These are phyloP conservation scores for Triticum dicoccoides DNA, from an alignment of 176 grass and related monocot species.

Conservation along the genomic window DNA sequence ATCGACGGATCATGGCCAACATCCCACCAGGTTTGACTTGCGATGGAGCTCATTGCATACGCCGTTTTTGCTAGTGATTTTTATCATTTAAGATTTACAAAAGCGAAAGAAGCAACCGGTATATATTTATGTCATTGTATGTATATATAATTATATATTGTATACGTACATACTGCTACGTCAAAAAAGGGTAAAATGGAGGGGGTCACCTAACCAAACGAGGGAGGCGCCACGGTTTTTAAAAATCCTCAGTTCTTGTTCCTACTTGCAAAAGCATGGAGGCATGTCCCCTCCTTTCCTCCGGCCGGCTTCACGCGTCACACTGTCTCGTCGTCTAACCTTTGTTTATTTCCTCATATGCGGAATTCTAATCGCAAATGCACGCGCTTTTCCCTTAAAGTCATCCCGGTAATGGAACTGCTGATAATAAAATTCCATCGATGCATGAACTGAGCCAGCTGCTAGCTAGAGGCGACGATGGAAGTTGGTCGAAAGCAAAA, in stretches of 20 bases:
- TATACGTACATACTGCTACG: not conserved
- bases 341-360: not conserved
- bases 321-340: conserved; percentile 9
- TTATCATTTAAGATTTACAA: not conserved
- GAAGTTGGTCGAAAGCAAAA: not conserved
- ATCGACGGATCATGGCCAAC: not conserved
- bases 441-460: not conserved
- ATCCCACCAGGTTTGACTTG: conserved; percentile 38
- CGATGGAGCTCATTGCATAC: conserved; percentile 1
- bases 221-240: conserved; percentile 18
- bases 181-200: conserved; percentile 30
- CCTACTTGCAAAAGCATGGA: conserved; percentile 54
- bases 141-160: no score
- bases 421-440: not conserved
- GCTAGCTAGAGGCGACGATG: no score
- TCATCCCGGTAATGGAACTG: not conserved
- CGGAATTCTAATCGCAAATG: not conserved
- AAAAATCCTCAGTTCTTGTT: conserved; percentile 24
- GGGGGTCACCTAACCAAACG: conserved; percentile 36
- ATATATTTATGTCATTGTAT: no score
- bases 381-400: not conserved
- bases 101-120: not conserved
- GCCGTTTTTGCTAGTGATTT: not conserved
- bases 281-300: conserved; percentile 50
- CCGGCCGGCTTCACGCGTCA: conserved; percentile 36